Evolutionary conservation across 2,329 filamentous ascomycete genomes (phyloP).

Genomic region (Juglanconis juglandina): DNA sequence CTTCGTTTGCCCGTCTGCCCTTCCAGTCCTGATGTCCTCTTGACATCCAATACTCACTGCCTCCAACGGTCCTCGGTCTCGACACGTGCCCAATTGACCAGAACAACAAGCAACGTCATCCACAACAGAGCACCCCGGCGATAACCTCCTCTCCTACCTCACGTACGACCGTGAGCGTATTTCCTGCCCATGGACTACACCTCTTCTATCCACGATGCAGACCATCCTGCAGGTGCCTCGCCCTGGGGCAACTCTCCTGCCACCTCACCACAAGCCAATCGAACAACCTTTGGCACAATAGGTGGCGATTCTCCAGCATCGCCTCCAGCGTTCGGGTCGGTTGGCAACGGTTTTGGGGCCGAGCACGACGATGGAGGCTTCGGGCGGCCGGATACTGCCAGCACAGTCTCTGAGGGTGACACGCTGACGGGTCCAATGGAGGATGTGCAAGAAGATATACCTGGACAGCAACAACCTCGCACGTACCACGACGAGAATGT

Average conservation of each 20-base stretch:
- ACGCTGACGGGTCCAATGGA: constrained; percentile 31
- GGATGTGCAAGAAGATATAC: constrained; percentile 26
- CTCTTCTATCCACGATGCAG: constrained; percentile 51
- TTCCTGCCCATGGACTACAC: constrained; percentile 53
- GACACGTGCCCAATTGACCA: constrained; percentile 1
- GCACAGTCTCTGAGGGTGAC: constrained; percentile 43
- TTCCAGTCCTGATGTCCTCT: not conserved
- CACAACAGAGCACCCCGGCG: not conserved
- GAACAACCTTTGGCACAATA: constrained; percentile 40
- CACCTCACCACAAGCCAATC: constrained; percentile 46
- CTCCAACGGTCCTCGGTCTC: not conserved
- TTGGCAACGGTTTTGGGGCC: constrained; percentile 41
- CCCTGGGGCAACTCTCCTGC: constrained; percentile 56
- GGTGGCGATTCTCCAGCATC: constrained; percentile 38
- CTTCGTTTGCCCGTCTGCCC: not conserved
- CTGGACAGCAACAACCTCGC: constrained; percentile 15
- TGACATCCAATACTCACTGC: not conserved
- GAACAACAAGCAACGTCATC: constrained; percentile 21
- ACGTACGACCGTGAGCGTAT: not conserved
- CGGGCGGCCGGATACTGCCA: constrained; percentile 44
- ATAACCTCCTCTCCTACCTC: not conserved
- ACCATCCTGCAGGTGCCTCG: constrained; percentile 50
- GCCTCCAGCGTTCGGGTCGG: constrained; percentile 38
- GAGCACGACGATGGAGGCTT: constrained; percentile 34
- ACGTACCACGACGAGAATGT: constrained; percentile 6